These are phyloP conservation scores for Debaryomyces sp. DNA, from an alignment of 1,139 yeast species.

Conservation along the genomic window DNA sequence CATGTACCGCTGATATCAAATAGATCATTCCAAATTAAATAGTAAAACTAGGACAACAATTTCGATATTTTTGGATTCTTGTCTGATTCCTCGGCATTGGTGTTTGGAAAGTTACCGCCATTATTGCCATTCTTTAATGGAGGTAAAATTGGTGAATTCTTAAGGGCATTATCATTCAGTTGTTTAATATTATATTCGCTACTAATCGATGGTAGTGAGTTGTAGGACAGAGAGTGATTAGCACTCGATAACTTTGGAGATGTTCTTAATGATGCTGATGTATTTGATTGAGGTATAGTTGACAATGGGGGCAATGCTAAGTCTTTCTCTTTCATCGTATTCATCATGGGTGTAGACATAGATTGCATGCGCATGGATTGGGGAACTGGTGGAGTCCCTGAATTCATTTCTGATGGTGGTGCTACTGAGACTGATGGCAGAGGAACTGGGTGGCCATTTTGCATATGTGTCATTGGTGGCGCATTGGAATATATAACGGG, in stretches of 20 bases:
- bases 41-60: slow-evolving; percentile 22
- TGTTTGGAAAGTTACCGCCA: background rate
- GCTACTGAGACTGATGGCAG: slow-evolving; percentile 7
- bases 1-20: background rate
- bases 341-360: background rate
- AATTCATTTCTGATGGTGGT: slow-evolving; percentile 2
- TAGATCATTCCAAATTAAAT: background rate
- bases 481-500: slow-evolving; percentile 11
- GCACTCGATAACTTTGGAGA: slow-evolving; percentile 6
- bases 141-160: slow-evolving; percentile 10
- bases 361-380: slow-evolving; percentile 1
- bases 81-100: slow-evolving; percentile 13
- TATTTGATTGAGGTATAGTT: slow-evolving; percentile 1
- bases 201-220: slow-evolving; percentile 8
- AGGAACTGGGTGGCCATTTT: slow-evolving; percentile 7
- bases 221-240: slow-evolving; percentile 10
- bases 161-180: background rate
- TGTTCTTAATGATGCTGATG: slow-evolving; percentile 1
- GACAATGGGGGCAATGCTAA: slow-evolving; percentile 5
- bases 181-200: background rate
- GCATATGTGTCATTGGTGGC: slow-evolving; percentile 2
- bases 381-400: slow-evolving; percentile 8
- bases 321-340: slow-evolving; percentile 5
- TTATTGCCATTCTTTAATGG: slow-evolving; percentile 8
- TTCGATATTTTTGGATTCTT: slow-evolving; percentile 37